phyloP scores from a whole-genome alignment of 208 protist genomes.

The Herpetomonas tarakana region DNA sequence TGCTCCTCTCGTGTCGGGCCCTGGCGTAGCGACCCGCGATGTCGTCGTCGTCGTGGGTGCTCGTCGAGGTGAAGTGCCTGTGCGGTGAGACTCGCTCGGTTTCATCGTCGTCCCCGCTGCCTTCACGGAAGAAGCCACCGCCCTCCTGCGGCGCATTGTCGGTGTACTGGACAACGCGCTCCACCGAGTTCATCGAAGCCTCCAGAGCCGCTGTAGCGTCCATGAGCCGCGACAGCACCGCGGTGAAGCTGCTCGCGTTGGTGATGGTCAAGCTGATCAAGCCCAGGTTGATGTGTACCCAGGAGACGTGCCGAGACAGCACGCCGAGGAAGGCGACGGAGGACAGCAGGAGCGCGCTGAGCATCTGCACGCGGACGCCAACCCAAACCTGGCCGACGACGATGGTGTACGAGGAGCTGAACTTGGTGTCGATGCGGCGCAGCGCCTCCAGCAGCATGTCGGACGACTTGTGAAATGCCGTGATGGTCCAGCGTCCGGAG shows the following conservation, averaged over 20 bases:
- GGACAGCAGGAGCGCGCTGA: slow-evolving; percentile 69
- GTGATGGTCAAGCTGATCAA: slow-evolving; percentile 59
- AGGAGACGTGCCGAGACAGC: slow-evolving; percentile 20
- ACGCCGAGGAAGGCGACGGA: slow-evolving; percentile 39
- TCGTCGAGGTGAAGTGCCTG: too few relatives aligned
- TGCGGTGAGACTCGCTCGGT: too few relatives aligned
- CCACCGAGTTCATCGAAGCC: slow-evolving; percentile 75
- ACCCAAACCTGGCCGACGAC: slow-evolving; percentile 78
- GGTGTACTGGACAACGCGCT: slow-evolving; percentile 70
- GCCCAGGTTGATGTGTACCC: slow-evolving; percentile 27
- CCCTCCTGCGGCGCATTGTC: slow-evolving; percentile 51
- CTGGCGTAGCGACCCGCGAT: not conserved
- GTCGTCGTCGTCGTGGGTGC: slow-evolving; percentile 2
- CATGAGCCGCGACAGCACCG: slow-evolving; percentile 43
- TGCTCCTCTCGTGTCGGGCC: too few relatives aligned
- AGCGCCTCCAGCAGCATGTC: slow-evolving; percentile 32
- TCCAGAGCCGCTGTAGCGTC: slow-evolving; percentile 37
- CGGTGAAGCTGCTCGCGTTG: slow-evolving; percentile 52
- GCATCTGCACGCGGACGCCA: slow-evolving; percentile 76
- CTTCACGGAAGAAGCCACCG: not conserved
- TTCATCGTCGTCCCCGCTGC: not conserved
- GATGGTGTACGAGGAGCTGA: slow-evolving; percentile 32
- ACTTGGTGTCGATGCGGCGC: slow-evolving; percentile 40
- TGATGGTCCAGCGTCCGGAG: slow-evolving; percentile 68
- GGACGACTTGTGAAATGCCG: slow-evolving; percentile 29